Percentiles rank a stretch among this genome's conserved stretches.
These are phyloP conservation scores for Tilletia setariae DNA, from an alignment of 1,284 basidiomycete genomes.

Conservation along the genomic window DNA sequence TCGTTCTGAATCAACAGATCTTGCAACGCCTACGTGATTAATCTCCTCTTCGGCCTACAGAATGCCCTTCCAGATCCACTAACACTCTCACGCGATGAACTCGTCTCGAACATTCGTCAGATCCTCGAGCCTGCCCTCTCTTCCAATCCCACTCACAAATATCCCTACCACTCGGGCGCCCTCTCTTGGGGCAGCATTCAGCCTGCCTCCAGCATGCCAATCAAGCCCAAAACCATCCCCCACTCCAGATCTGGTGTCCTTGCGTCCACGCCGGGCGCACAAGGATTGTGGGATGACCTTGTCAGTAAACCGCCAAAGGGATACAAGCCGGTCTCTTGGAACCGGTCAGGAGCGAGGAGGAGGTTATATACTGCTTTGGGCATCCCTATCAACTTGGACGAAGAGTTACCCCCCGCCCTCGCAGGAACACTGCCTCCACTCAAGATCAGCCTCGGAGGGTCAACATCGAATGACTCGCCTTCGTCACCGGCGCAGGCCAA, in stretches of 20 bases:
- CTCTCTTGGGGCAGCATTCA: background rate
- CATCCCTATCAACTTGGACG: slow-evolving; percentile 5
- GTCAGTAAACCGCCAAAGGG: slow-evolving; percentile 1
- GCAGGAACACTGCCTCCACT: background rate
- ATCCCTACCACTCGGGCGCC: slow-evolving; percentile 5
- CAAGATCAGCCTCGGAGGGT: slow-evolving; percentile 4
- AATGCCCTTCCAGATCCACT: background rate
- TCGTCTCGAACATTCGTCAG: background rate
- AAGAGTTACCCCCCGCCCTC: background rate
- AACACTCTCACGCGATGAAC: background rate
- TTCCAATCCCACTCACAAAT: background rate
- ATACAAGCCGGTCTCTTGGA: slow-evolving; percentile 5
- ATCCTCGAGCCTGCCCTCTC: background rate
- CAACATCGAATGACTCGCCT: background rate
- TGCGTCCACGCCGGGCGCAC: background rate
- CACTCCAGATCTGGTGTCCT: slow-evolving; percentile 1
- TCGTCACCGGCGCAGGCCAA: background rate
- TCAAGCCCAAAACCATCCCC: slow-evolving; percentile 3
- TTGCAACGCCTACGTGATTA: background rate
- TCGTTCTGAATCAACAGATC: background rate
- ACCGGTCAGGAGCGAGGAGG: background rate
- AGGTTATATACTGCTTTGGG: slow-evolving; percentile 5
- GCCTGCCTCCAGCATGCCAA: background rate
- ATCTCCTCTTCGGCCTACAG: background rate
- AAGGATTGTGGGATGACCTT: slow-evolving; percentile 9